phyloP scores from a whole-genome alignment of 164 flowering plant genomes.

The Pachysandra terminalis region DNA sequence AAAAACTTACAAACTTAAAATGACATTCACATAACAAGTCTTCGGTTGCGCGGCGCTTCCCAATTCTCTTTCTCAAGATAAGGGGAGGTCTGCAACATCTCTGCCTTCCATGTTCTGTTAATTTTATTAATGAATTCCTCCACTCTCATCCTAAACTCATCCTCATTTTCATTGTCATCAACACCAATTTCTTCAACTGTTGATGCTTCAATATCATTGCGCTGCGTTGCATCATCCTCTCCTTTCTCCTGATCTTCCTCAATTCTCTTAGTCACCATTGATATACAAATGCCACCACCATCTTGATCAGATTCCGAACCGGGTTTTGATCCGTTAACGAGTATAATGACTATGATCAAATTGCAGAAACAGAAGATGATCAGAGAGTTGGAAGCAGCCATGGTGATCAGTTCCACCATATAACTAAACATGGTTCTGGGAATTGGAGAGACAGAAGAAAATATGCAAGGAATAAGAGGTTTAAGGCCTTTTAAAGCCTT shows the following conservation, averaged over 20 bases:
- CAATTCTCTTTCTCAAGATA: too few species aligned
- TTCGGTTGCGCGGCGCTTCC: too few species aligned
- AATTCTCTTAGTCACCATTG: not conserved
- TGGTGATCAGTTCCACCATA: constrained; percentile 33
- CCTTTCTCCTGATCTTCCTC: constrained; percentile 6
- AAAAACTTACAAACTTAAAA: too few species aligned
- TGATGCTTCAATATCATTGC: not conserved
- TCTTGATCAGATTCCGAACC: constrained; percentile 12
- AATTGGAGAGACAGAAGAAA: constrained; percentile 7
- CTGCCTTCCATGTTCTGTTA: constrained; percentile 51
- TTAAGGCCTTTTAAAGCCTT: constrained; percentile 14
- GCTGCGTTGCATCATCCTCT: not conserved
- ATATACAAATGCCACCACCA: not conserved
- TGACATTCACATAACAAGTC: too few species aligned
- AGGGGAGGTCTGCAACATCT: constrained; percentile 11
- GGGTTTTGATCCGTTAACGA: constrained; percentile 29
- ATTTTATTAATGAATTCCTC: constrained; percentile 58
- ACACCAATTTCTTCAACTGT: not conserved
- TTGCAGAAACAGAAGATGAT: constrained; percentile 50
- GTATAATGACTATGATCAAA: constrained; percentile 43
- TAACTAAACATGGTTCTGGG: constrained; percentile 37
- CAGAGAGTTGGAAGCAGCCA: constrained; percentile 41
- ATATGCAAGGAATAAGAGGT: not conserved
- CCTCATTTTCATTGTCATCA: constrained; percentile 26
- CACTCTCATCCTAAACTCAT: constrained; percentile 46